Percentiles rank a stretch among this genome's conserved stretches.
These are phyloP conservation scores for Syzygium jambos DNA, from an alignment of 345 rosid genomes.

Conservation along the genomic window DNA sequence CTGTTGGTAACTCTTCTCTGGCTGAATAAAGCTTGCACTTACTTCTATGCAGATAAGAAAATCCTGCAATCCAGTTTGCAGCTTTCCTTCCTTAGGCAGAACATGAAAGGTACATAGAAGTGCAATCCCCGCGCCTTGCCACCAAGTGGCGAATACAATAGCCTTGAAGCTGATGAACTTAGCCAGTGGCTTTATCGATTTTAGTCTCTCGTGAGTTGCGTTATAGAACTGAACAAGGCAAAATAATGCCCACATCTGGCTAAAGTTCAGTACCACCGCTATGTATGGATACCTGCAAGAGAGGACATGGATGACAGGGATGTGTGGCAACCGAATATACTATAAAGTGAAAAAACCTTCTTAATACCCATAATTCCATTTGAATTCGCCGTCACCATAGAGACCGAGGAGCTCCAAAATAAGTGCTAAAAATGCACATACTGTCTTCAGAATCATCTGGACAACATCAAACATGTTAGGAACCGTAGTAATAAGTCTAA, in stretches of 20 bases:
- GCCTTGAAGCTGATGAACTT: conserved; percentile 96
- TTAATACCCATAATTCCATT: conserved; percentile 77
- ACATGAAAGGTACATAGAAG: conserved; percentile 46
- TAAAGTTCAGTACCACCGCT: conserved; percentile 68
- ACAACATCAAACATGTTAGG: background rate
- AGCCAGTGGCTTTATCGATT: conserved; percentile 63
- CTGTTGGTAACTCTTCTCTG: background rate
- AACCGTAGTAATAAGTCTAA: background rate
- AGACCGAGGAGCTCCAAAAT: conserved; percentile 63
- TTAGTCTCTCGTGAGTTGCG: conserved; percentile 67
- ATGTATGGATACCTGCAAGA: conserved; percentile 72
- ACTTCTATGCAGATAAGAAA: conserved; percentile 83
- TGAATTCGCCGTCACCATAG: conserved; percentile 81
- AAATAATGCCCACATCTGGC: conserved; percentile 93
- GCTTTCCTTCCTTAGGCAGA: conserved; percentile 51
- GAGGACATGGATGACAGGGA: background rate
- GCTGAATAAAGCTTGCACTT: conserved; percentile 7
- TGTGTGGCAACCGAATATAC: background rate
- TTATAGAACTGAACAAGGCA: conserved; percentile 89
- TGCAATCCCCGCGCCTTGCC: conserved; percentile 87
- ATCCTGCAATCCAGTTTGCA: conserved; percentile 58
- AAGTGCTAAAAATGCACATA: conserved; percentile 64
- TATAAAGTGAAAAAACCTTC: background rate
- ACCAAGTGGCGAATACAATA: conserved; percentile 91
- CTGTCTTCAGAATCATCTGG: conserved; percentile 91